Evolutionary conservation across 257 asterid species (phyloP).

Genomic region (Solanum ahanhuiri): DNA sequence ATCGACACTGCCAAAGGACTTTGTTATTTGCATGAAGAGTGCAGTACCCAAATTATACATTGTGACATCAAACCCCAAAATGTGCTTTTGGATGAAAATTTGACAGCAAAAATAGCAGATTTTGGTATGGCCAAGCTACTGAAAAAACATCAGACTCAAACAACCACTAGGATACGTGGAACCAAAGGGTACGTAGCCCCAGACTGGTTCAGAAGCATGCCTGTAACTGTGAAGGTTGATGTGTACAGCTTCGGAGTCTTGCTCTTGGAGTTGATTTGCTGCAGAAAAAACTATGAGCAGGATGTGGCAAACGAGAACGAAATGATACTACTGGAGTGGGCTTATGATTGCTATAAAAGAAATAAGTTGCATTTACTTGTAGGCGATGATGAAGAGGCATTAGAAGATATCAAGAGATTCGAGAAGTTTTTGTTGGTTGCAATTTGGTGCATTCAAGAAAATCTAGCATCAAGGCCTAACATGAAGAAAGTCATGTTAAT

Average conservation of each 20-base stretch:
- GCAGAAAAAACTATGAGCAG: background rate
- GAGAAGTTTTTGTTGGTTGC: slow-evolving; percentile 15
- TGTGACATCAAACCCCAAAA: background rate
- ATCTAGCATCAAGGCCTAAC: slow-evolving; percentile 27
- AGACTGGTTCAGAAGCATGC: background rate
- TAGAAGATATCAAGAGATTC: background rate
- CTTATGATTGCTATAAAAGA: background rate
- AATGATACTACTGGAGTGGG: background rate
- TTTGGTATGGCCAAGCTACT: background rate
- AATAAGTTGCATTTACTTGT: background rate
- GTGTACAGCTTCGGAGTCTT: background rate
- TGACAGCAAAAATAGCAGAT: background rate
- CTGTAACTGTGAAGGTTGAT: background rate
- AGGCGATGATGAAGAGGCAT: background rate
- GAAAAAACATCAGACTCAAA: background rate
- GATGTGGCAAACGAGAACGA: background rate
- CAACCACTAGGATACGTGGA: background rate
- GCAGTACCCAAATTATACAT: slow-evolving; percentile 24
- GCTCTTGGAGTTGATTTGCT: background rate
- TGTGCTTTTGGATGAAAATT: background rate
- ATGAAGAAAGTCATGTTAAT: slow-evolving; percentile 28
- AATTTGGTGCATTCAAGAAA: slow-evolving; percentile 32
- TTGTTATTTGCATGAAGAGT: slow-evolving; percentile 30
- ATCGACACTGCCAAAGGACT: slow-evolving; percentile 22
- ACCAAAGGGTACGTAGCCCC: background rate